A percentile compares a stretch with the other conserved stretches of the same genome.
Evolutionary conservation across 2,329 filamentous ascomycete genomes (phyloP).

Genomic region (Lasiodiplodia theobromae): DNA sequence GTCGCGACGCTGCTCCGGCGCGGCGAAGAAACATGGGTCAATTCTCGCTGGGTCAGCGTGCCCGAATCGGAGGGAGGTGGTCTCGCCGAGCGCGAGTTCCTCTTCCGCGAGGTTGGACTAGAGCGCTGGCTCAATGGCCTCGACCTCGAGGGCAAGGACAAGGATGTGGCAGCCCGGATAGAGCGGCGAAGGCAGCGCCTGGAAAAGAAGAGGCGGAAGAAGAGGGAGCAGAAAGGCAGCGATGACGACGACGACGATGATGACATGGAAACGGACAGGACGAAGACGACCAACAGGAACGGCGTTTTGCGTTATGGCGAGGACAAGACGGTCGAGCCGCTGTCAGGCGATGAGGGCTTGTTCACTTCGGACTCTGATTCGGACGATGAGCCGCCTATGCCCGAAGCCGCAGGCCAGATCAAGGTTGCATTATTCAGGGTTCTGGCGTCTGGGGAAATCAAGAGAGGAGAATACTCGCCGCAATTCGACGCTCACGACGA

Average conservation of each 20-base stretch:
- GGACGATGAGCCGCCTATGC: slow-evolving; percentile 83
- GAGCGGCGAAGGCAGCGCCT: slow-evolving; percentile 70
- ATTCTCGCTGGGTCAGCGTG: slow-evolving; percentile 96
- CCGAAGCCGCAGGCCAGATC: slow-evolving; percentile 95
- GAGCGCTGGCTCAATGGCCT: slow-evolving; percentile 97
- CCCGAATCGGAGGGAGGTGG: slow-evolving; percentile 90
- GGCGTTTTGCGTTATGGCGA: slow-evolving; percentile 80
- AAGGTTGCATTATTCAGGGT: slow-evolving; percentile 97
- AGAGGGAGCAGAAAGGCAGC: slow-evolving; percentile 62
- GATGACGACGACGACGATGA: slow-evolving; percentile 49
- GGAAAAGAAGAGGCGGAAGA: slow-evolving; percentile 85
- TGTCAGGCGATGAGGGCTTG: slow-evolving; percentile 72
- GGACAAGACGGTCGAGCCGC: slow-evolving; percentile 74
- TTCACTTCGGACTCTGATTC: slow-evolving; percentile 71
- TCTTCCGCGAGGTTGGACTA: slow-evolving; percentile 95
- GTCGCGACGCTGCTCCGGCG: slow-evolving; percentile 91
- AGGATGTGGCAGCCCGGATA: slow-evolving; percentile 81
- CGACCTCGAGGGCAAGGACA: slow-evolving; percentile 82
- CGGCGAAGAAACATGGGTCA: slow-evolving; percentile 98
- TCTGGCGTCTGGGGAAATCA: slow-evolving; percentile 93
- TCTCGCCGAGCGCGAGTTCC: slow-evolving; percentile 92
- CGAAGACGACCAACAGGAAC: slow-evolving; percentile 50
- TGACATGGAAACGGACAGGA: slow-evolving; percentile 45
- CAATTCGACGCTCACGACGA: slow-evolving; percentile 98
- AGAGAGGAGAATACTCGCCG: slow-evolving; percentile 96